Conservation (phyloP, 768 basidiomycete species). For the Amanita fuliginea region DNA sequence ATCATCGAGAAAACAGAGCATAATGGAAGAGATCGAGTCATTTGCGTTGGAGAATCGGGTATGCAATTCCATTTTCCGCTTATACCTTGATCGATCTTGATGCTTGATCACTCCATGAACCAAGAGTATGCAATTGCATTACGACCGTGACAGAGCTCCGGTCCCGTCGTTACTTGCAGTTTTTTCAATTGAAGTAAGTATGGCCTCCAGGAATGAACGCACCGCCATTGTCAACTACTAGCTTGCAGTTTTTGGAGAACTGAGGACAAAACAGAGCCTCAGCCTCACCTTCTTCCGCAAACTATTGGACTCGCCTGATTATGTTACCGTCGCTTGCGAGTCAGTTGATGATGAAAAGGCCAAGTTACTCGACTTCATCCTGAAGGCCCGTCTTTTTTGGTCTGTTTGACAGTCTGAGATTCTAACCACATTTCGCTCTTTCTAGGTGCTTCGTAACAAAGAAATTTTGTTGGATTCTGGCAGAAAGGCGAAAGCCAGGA, state of each 20-base stretch:
- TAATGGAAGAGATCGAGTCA: neutral
- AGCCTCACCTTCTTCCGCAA: neutral
- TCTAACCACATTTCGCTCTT: neutral
- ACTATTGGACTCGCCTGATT: neutral
- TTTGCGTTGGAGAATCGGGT: neutral
- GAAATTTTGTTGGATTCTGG: neutral
- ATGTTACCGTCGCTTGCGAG: neutral
- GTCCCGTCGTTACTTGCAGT: neutral
- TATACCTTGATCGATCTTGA: too few relatives aligned
- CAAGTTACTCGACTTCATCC: neutral
- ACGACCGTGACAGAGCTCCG: neutral
- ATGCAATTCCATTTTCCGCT: neutral
- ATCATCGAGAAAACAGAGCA: neutral
- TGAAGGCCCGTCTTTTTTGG: neutral
- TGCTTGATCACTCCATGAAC: neutral
- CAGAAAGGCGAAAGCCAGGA: neutral
- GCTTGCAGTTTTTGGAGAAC: neutral
- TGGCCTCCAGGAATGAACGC: neutral
- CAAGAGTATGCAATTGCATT: neutral
- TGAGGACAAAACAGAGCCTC: neutral
- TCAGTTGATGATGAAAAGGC: neutral
- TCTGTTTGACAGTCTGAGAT: too few relatives aligned
- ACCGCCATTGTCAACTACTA: neutral
- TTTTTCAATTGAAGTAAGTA: neutral
- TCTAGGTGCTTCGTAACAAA: neutral